Evolutionary conservation across 2,329 filamentous ascomycete species (phyloP).

Genomic region (Xylariales sp.): DNA sequence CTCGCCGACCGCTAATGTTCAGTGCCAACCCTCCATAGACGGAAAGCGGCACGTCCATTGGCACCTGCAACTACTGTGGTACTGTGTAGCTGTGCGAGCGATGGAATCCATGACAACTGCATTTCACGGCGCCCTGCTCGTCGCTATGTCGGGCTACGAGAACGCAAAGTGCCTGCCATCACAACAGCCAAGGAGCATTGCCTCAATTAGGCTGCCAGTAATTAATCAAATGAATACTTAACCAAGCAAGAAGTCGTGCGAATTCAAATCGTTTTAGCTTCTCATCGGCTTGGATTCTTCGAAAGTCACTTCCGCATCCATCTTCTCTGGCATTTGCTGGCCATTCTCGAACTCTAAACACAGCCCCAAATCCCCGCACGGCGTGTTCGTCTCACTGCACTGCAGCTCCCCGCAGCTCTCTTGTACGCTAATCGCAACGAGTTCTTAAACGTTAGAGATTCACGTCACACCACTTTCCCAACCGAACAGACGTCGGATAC

Average conservation of each 20-base stretch:
- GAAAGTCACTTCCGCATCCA: not conserved
- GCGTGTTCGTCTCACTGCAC: not conserved
- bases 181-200: not conserved
- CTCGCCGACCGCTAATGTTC: constrained; percentile 2
- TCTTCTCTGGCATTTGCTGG: not conserved
- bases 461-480: constrained; percentile 5
- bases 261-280: not conserved
- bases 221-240: too few species aligned
- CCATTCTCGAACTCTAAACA: not conserved
- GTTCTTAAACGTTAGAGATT: constrained; percentile 7
- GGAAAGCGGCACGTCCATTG: constrained; percentile 3
- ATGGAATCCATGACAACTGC: constrained; percentile 3
- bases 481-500: not conserved
- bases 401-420: not conserved
- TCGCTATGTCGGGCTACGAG: not conserved
- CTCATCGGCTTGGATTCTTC: not conserved
- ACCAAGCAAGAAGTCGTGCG: too few species aligned
- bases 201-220: too few species aligned
- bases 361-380: constrained; percentile 2
- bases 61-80: not conserved
- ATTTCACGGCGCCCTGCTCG: not conserved
- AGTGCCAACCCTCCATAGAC: constrained; percentile 2
- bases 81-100: not conserved
- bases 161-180: not conserved
- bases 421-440: not conserved